A percentile compares a stretch with the other conserved stretches of the same genome.
Conservation (phyloP, 2,329 filamentous ascomycete species). For the Exophiala lecanii-corni region DNA sequence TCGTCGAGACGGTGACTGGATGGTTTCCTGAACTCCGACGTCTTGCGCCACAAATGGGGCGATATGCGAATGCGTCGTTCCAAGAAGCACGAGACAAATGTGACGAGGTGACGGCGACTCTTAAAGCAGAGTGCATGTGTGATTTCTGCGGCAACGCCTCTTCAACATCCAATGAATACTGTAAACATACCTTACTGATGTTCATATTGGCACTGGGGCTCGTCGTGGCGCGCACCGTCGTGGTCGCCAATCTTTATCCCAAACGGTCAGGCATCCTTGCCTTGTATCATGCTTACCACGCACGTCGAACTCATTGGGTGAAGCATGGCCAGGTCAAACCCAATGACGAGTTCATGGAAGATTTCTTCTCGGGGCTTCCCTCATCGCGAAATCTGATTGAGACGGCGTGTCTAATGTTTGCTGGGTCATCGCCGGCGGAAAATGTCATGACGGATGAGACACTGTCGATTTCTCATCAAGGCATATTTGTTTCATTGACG, state of each 20-base stretch:
- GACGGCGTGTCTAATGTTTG: conserved; percentile 3
- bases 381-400: conserved; percentile 5
- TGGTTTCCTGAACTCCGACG: conserved; percentile 11
- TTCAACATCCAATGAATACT: conserved; percentile 6
- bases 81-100: conserved; percentile 7
- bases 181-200: conserved; percentile 7
- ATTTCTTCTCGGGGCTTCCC: conserved; percentile 1
- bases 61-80: conserved; percentile 4
- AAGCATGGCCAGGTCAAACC: conserved; percentile 1
- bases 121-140: conserved; percentile 8
- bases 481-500: conserved; percentile 6
- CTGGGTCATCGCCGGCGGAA: neutral
- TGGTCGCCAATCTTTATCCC: conserved; percentile 7
- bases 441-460: neutral
- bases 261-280: conserved; percentile 6
- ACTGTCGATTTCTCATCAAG: conserved; percentile 4
- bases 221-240: conserved; percentile 4
- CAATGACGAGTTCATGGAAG: conserved; percentile 4
- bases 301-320: neutral
- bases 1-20: conserved; percentile 7
- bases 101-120: conserved; percentile 6
- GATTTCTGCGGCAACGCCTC: conserved; percentile 7
- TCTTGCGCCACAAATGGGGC: conserved; percentile 9
- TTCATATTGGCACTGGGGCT: conserved; percentile 4
- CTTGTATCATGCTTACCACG: conserved; percentile 4